These are phyloP conservation scores for Pseudocercospora eumusae DNA, from an alignment of 2,329 filamentous ascomycete species.

Conservation along the genomic window DNA sequence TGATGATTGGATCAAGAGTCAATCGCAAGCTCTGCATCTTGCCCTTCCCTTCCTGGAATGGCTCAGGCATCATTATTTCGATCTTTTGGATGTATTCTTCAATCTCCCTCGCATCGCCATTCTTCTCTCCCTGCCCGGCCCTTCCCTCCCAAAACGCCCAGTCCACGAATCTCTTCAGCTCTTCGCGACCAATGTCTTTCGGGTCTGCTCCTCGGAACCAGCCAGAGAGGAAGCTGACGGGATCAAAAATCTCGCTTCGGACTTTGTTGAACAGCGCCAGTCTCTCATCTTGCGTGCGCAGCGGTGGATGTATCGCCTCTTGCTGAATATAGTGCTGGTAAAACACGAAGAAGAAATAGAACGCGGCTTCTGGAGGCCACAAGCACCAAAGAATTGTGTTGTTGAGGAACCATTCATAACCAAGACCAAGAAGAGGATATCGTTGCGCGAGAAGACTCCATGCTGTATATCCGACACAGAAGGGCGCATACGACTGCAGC, in stretches of 20 bases:
- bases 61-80: conserved; percentile 56
- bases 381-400: conserved; percentile 45
- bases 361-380: conserved; percentile 54
- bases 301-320: conserved; percentile 53
- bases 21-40: conserved; percentile 61
- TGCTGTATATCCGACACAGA: conserved; percentile 29
- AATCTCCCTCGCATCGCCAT: conserved; percentile 54
- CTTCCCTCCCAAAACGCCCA: conserved; percentile 68
- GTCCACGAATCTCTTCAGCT: conserved; percentile 65
- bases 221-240: conserved; percentile 58
- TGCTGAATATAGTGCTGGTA: conserved; percentile 55
- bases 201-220: conserved; percentile 67
- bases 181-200: conserved; percentile 64
- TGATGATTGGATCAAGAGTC: conserved; percentile 64
- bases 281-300: conserved; percentile 52
- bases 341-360: conserved; percentile 59
- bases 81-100: conserved; percentile 57
- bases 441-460: conserved; percentile 22
- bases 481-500: conserved; percentile 27
- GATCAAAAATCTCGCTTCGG: conserved; percentile 56
- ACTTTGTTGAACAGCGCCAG: conserved; percentile 59
- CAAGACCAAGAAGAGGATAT: conserved; percentile 18
- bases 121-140: conserved; percentile 55
- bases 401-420: conserved; percentile 18
- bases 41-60: conserved; percentile 58